A percentile compares a stretch with the other conserved stretches of the same genome.
phyloP scores from a whole-genome alignment of 371 early-diverging fungal genomes.

The Mortierella polycephala region DNA sequence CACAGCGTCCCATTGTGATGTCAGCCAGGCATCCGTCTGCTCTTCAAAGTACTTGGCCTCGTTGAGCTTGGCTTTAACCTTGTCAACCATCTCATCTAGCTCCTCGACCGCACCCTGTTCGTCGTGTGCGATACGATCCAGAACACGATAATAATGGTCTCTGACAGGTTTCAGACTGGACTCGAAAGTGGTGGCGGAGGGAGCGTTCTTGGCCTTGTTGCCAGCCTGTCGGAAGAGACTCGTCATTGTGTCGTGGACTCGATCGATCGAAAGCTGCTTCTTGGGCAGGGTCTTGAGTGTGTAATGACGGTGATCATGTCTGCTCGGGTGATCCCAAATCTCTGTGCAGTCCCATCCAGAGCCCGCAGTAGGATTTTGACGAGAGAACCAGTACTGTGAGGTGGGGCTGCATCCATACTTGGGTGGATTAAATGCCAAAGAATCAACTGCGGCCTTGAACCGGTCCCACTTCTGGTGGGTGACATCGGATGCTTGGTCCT shows the following conservation, averaged over 20 bases:
- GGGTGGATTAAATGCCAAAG: slow-evolving; percentile 45
- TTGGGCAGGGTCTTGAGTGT: slow-evolving; percentile 42
- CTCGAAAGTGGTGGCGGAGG: slow-evolving; percentile 39
- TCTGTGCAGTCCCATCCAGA: slow-evolving; percentile 49
- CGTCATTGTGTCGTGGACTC: slow-evolving; percentile 31
- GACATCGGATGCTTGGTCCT: slow-evolving; percentile 29
- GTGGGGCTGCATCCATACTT: slow-evolving; percentile 48
- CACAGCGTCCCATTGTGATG: slow-evolving; percentile 47
- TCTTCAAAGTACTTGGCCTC: slow-evolving; percentile 53
- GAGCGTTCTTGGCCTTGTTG: slow-evolving; percentile 33
- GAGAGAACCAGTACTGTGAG: slow-evolving; percentile 52
- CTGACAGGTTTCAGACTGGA: slow-evolving; percentile 25
- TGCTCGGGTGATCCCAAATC: slow-evolving; percentile 48
- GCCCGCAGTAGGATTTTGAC: slow-evolving; percentile 7
- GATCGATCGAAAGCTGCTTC: slow-evolving; percentile 29
- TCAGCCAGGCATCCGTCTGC: slow-evolving; percentile 48
- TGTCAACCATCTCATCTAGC: slow-evolving; percentile 37
- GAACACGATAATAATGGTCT: slow-evolving; percentile 26
- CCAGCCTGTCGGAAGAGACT: slow-evolving; percentile 26
- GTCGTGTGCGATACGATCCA: slow-evolving; percentile 26
- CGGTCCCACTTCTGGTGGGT: slow-evolving; percentile 45
- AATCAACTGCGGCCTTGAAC: slow-evolving; percentile 49
- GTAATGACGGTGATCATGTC: slow-evolving; percentile 26
- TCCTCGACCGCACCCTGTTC: slow-evolving; percentile 39
- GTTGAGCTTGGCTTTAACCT: slow-evolving; percentile 34